Evolutionary conservation across 768 basidiomycete genomes (phyloP), one percentile per base, ranked within the genome.

Genomic region (Naganishia friedmannii): DNA sequence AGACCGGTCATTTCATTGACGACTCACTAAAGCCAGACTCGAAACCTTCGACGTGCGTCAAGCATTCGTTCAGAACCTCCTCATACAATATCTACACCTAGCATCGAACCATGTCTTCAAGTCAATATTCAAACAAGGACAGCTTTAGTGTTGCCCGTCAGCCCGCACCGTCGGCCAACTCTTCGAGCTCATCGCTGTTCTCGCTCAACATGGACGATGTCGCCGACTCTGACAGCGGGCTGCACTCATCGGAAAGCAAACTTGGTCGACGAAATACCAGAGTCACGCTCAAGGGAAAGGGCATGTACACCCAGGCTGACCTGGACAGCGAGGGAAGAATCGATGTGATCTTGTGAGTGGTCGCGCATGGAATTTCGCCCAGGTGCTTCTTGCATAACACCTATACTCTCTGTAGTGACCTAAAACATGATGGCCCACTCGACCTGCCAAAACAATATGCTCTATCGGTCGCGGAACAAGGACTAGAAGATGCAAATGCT

Each of bases 371-470:
- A n/a, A n/a, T 42, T 42, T 5, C 15, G 7, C 31, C n/a, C 34
- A 56, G 9, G 4, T 54, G 28, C 3, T 7, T 34, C 19, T 23
- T 32, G 7, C 15, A 51, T 0, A 34, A 10, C 39, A 32, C 19
- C 57, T 28, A 23, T 15, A 37, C 23, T 12, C 48, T 26, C 46
- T 68, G 23, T 31, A 71, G 70, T 32, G 71, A 86, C 72, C 80
- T 87, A 63, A 85, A 85, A 74, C 48, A 54, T 12, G 78, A 84
- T 60, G 76, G 81, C 12, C 77, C 87, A 3, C 86, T 86, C 0
- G 86, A 87, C 57, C 76, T 88, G 6, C 86, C 85, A 3, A 73
- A 79, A 46, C 84, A 85, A 51, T 82, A 85, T 71, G 83, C 84
- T 0, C 75, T 75, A 26, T 81, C 84, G 17, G 84, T 87, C 10